A percentile compares a stretch with the other conserved stretches of the same genome.
Evolutionary conservation across 2,329 filamentous ascomycete species (phyloP).

Genomic region (Venturia nashicola): DNA sequence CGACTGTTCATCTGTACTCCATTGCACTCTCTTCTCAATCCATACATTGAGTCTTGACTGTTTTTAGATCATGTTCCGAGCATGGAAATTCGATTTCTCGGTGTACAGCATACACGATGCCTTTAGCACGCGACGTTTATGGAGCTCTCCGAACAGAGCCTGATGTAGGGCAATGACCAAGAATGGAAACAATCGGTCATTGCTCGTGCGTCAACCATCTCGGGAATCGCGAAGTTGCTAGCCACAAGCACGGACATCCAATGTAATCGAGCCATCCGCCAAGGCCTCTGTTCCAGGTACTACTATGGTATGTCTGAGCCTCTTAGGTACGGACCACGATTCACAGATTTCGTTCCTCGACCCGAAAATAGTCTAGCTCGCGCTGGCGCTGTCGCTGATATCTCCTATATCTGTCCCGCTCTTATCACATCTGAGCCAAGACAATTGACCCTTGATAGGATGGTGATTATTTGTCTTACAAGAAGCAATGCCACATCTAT

Average conservation of each 20-base stretch:
- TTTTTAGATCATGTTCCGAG: too few species aligned
- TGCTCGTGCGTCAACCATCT: not conserved
- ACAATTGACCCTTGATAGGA: not conserved
- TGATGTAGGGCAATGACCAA: not conserved
- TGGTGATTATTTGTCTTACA: not conserved
- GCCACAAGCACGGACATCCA: not conserved
- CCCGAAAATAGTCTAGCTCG: too few species aligned
- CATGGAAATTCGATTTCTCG: too few species aligned
- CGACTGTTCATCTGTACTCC: too few species aligned
- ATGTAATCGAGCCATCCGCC: not conserved
- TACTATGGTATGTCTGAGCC: too few species aligned
- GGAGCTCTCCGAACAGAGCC: too few species aligned
- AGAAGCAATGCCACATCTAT: not conserved
- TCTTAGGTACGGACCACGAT: not conserved
- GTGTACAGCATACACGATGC: too few species aligned
- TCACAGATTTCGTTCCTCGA: not conserved
- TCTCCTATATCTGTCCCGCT: not conserved
- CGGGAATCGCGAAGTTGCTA: not conserved
- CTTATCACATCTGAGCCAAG: not conserved
- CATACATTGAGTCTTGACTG: too few species aligned
- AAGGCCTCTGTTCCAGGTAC: not conserved
- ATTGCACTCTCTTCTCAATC: too few species aligned
- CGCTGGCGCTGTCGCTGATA: too few species aligned
- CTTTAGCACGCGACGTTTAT: too few species aligned
- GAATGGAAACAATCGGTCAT: not conserved